A percentile compares a stretch with the other conserved stretches of the same genome.
phyloP scores from a whole-genome alignment of 2,329 filamentous ascomycete genomes.

The Fusarium hostae region DNA sequence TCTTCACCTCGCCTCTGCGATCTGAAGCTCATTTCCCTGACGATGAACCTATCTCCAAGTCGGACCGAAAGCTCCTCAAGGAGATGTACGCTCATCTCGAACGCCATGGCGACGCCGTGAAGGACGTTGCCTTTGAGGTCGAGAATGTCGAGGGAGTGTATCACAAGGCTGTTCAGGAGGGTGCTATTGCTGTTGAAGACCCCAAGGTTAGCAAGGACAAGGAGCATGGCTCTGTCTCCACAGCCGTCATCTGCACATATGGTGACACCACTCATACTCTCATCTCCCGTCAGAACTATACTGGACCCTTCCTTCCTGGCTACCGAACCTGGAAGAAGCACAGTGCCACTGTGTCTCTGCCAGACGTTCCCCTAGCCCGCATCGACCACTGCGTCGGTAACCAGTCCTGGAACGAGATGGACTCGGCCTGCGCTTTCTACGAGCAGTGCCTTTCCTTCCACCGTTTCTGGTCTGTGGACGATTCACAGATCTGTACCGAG shows the following conservation, averaged over 20 bases:
- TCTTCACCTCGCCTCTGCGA: conserved; percentile 84
- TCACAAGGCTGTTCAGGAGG: conserved; percentile 73
- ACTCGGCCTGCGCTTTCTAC: conserved; percentile 75
- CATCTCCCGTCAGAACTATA: conserved; percentile 77
- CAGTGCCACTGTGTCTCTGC: conserved; percentile 60
- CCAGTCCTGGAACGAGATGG: conserved; percentile 94
- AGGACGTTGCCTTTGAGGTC: conserved; percentile 95
- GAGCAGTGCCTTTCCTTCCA: conserved; percentile 92
- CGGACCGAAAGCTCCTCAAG: conserved; percentile 72
- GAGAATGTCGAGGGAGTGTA: conserved; percentile 88
- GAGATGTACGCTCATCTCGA: conserved; percentile 87
- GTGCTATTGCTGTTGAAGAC: conserved; percentile 69
- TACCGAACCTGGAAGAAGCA: conserved; percentile 68
- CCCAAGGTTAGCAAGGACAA: conserved; percentile 68
- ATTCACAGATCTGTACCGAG: conserved; percentile 91
- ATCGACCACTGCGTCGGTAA: conserved; percentile 99
- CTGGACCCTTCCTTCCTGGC: conserved; percentile 83
- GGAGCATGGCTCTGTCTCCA: conserved; percentile 72
- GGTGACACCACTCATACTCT: conserved; percentile 96
- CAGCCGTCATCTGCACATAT: conserved; percentile 89
- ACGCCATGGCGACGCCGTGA: conserved; percentile 91
- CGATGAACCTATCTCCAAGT: conserved; percentile 69
- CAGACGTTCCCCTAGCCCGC: conserved; percentile 73
- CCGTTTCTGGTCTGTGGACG: conserved; percentile 97
- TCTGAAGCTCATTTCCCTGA: conserved; percentile 64